A percentile compares a stretch with the other conserved stretches of the same genome.
phyloP scores from a whole-genome alignment of 1,284 basidiomycete species.

The Naganishia albida region DNA sequence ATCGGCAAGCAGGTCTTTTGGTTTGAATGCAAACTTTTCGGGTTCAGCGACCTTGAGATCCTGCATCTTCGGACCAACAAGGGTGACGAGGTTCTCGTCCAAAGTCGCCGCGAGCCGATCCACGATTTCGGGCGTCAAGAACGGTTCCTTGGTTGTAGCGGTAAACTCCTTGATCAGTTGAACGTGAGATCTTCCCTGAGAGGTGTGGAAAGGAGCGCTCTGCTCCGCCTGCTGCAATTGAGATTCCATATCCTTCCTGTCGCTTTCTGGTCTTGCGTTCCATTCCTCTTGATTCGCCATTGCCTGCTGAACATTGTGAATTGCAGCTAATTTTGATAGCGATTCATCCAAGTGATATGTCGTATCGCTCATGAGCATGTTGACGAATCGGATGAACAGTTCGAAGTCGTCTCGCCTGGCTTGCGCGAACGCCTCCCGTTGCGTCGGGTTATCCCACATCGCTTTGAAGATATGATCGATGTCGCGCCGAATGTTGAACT shows the following conservation, averaged over 20 bases:
- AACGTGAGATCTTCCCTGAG: constrained; percentile 83
- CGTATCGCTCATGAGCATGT: constrained; percentile 98
- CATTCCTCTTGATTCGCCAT: constrained; percentile 75
- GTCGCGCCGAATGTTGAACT: constrained; percentile 65
- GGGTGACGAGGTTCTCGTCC: constrained; percentile 87
- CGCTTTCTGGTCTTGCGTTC: constrained; percentile 65
- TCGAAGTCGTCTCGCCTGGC: constrained; percentile 76
- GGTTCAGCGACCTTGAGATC: constrained; percentile 82
- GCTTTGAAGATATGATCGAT: constrained; percentile 81
- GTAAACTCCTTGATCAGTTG: constrained; percentile 89
- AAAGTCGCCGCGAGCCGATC: constrained; percentile 84
- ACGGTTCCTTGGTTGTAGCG: constrained; percentile 84
- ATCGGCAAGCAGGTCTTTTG: constrained; percentile 77
- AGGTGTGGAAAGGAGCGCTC: constrained; percentile 80
- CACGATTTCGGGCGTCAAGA: constrained; percentile 96
- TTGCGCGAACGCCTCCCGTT: constrained; percentile 76
- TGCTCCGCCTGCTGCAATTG: constrained; percentile 76
- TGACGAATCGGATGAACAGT: constrained; percentile 91
- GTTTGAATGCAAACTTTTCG: constrained; percentile 88
- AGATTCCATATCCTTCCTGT: constrained; percentile 82
- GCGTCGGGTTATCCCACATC: constrained; percentile 84
- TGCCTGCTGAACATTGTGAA: constrained; percentile 80
- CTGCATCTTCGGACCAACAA: constrained; percentile 75
- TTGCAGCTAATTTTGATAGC: constrained; percentile 81
- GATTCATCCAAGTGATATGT: constrained; percentile 98